Conservation (phyloP, 1,284 basidiomycete genomes). For the Psilocybe mexicana region DNA sequence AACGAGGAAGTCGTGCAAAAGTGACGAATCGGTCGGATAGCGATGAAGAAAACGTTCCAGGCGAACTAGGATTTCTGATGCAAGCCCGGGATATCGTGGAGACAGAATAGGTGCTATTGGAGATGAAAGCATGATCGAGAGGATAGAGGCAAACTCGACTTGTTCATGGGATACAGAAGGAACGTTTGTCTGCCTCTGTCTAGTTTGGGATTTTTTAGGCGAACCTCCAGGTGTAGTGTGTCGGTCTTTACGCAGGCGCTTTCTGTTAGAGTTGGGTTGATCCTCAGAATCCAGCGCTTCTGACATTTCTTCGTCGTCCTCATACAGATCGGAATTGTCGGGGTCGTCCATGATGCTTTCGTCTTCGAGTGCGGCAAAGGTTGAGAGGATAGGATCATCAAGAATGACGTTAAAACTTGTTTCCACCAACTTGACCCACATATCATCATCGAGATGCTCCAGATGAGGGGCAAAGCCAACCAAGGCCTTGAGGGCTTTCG, state of each 20-base stretch:
- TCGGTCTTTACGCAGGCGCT: constrained; percentile 17
- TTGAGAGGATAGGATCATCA: constrained; percentile 53
- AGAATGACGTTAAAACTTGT: constrained; percentile 79
- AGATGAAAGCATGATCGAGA: constrained; percentile 67
- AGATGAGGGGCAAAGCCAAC: constrained; percentile 75
- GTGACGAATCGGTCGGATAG: constrained; percentile 69
- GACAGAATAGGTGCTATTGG: constrained; percentile 56
- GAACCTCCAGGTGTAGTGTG: constrained; percentile 14
- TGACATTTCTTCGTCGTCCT: constrained; percentile 27
- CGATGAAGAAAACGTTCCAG: constrained; percentile 66
- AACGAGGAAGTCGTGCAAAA: constrained; percentile 72
- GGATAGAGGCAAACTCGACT: constrained; percentile 68
- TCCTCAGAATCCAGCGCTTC: constrained; percentile 21
- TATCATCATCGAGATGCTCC: constrained; percentile 65
- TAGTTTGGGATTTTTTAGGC: constrained; percentile 10
- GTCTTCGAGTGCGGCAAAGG: constrained; percentile 39
- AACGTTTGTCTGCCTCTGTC: constrained; percentile 11
- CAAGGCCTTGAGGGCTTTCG: constrained; percentile 69
- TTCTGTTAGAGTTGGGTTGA: constrained; percentile 24
- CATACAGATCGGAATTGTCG: constrained; percentile 30
- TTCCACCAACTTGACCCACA: constrained; percentile 71
- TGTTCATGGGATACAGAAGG: constrained; percentile 57
- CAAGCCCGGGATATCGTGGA: constrained; percentile 33
- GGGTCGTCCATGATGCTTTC: constrained; percentile 25
- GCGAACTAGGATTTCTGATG: constrained; percentile 60